Evolutionary conservation across 495 filamentous ascomycete genomes (phyloP).

Genomic region (Xylaria scruposa): DNA sequence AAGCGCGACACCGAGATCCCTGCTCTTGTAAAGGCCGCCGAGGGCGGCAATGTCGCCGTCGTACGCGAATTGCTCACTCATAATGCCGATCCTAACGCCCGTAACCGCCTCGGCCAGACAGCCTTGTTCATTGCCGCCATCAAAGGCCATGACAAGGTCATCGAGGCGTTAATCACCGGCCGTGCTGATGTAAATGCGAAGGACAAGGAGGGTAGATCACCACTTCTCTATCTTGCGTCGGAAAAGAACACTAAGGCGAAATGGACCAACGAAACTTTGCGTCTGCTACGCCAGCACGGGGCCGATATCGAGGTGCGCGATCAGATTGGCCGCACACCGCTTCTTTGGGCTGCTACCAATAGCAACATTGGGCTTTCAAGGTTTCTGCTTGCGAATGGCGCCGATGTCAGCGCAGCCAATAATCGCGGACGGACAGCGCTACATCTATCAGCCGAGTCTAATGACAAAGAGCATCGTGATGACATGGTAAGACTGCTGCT

Average conservation of each 20-base stretch:
- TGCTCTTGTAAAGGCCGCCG: conserved; percentile 43
- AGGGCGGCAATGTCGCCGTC: conserved; percentile 39
- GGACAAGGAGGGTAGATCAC: conserved; percentile 39
- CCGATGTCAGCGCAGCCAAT: conserved; percentile 59
- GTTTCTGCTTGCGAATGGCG: conserved; percentile 58
- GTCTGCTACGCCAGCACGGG: conserved; percentile 44
- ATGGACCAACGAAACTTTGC: conserved; percentile 41
- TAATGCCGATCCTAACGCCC: conserved; percentile 39
- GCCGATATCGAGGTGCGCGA: conserved; percentile 53
- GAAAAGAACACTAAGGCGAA: conserved; percentile 41
- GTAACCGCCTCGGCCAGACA: conserved; percentile 46
- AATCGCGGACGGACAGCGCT: conserved; percentile 65
- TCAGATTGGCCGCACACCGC: conserved; percentile 60
- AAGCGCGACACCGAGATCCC: conserved; percentile 38
- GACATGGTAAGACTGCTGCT: conserved; percentile 65
- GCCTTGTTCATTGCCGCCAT: conserved; percentile 66
- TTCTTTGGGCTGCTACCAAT: conserved; percentile 70
- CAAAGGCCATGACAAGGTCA: conserved; percentile 59
- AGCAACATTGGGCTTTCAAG: conserved; percentile 63
- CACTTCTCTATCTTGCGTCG: conserved; percentile 41
- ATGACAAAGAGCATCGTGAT: conserved; percentile 48
- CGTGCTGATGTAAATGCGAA: conserved; percentile 59
- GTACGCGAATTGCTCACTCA: conserved; percentile 38
- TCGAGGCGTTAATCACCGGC: conserved; percentile 56
- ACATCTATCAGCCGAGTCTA: conserved; percentile 62